Percentiles rank a stretch among this genome's conserved stretches.
phyloP scores from a whole-genome alignment of 768 basidiomycete species.

The Rhizopogon sp. region DNA sequence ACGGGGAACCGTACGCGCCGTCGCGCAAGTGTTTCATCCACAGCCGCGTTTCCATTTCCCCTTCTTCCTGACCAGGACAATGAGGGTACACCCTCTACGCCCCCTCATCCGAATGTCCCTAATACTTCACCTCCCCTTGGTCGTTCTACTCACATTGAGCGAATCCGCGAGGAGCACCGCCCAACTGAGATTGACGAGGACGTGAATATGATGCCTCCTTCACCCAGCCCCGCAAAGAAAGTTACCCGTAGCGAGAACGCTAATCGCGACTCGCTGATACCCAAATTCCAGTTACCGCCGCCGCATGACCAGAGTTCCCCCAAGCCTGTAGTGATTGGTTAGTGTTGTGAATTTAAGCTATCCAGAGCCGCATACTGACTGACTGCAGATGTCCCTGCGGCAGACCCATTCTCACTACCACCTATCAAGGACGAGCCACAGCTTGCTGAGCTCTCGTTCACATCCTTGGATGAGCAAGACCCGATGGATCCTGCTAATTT shows the following conservation, averaged over 20 bases:
- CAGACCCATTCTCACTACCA: slow-evolving; percentile 17
- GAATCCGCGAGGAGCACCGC: slow-evolving; percentile 21
- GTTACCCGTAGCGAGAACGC: slow-evolving; percentile 10
- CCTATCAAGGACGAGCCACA: slow-evolving; percentile 20
- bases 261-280: slow-evolving; percentile 28
- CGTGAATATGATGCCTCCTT: slow-evolving; percentile 41
- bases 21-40: slow-evolving; percentile 25
- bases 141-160: slow-evolving; percentile 36
- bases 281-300: slow-evolving; percentile 24
- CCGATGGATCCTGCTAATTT: slow-evolving; percentile 26
- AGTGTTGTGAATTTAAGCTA: slow-evolving; percentile 2
- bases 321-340: slow-evolving; percentile 11
- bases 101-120: slow-evolving; percentile 6
- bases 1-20: slow-evolving; percentile 35
- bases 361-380: background rate
- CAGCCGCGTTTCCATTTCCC: slow-evolving; percentile 33
- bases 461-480: slow-evolving; percentile 19
- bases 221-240: slow-evolving; percentile 40
- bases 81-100: slow-evolving; percentile 16
- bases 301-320: slow-evolving; percentile 18
- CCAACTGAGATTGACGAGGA: slow-evolving; percentile 32
- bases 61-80: slow-evolving; percentile 13
- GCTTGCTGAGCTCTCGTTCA: slow-evolving; percentile 18
- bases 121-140: slow-evolving; percentile 22
- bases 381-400: slow-evolving; percentile 7